phyloP scores from a whole-genome alignment of 1,284 basidiomycete genomes.

The Tremellales sp. region DNA sequence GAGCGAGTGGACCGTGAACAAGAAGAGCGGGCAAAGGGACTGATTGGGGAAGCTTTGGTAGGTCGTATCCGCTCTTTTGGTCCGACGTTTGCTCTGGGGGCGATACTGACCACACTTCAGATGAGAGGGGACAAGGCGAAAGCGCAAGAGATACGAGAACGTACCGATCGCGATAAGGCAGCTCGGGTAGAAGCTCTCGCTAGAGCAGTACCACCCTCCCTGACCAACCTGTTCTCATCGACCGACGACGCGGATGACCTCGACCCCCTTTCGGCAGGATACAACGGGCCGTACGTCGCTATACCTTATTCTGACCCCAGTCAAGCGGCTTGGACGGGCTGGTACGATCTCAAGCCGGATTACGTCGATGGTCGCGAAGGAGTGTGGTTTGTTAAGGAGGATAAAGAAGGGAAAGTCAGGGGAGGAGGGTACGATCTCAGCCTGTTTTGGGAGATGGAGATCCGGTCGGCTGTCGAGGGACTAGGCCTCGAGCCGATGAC shows the following conservation, averaged over 20 bases:
- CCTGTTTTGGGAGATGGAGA: conserved; percentile 81
- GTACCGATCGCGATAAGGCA: conserved; percentile 27
- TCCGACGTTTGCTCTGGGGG: neutral
- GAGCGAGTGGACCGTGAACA: conserved; percentile 60
- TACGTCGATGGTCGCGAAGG: conserved; percentile 51
- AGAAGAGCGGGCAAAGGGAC: conserved; percentile 43
- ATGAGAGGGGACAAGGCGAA: conserved; percentile 22
- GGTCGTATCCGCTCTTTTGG: conserved; percentile 35
- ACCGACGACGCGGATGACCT: conserved; percentile 5
- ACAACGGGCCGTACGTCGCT: conserved; percentile 44
- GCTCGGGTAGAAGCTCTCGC: conserved; percentile 25
- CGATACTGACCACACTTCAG: conserved; percentile 9
- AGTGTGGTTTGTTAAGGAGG: conserved; percentile 67
- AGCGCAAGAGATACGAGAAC: conserved; percentile 61
- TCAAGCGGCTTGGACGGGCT: conserved; percentile 15
- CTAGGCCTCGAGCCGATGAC: conserved; percentile 50
- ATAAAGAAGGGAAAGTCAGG: conserved; percentile 72
- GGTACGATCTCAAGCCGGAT: conserved; percentile 28
- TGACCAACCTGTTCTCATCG: neutral
- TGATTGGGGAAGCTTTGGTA: conserved; percentile 75
- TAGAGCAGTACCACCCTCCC: conserved; percentile 22
- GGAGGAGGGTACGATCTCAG: conserved; percentile 77
- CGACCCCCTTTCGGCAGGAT: conserved; percentile 34
- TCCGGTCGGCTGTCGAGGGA: conserved; percentile 70
- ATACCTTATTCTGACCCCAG: conserved; percentile 41